phyloP scores from a whole-genome alignment of 169 alveolate genomes.

The Toxoplasma gondii region DNA sequence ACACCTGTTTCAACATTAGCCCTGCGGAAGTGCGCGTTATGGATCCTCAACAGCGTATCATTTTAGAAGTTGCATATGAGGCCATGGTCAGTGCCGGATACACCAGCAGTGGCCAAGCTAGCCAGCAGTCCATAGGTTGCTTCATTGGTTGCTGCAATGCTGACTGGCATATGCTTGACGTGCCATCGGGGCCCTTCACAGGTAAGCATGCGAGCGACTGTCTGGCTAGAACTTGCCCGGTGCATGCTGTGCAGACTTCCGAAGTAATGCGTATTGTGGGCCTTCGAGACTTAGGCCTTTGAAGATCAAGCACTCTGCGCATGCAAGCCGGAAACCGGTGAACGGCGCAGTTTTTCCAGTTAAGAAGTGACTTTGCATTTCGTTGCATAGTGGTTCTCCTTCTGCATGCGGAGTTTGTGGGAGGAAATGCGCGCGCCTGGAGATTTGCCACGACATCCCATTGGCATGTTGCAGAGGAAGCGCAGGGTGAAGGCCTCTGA shows the following conservation, averaged over 20 bases:
- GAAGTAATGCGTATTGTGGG: too few species aligned
- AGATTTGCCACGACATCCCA: too few species aligned
- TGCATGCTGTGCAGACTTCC: not conserved
- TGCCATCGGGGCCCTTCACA: slow-evolving; percentile 66
- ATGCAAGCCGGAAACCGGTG: too few species aligned
- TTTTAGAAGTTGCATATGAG: slow-evolving; percentile 77
- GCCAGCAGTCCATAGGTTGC: slow-evolving; percentile 70
- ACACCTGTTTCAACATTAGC: slow-evolving; percentile 69
- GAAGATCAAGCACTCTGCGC: too few species aligned
- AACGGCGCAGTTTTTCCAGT: too few species aligned
- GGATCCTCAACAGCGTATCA: slow-evolving; percentile 85
- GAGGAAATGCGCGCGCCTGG: too few species aligned
- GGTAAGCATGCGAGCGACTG: not conserved
- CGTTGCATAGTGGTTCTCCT: too few species aligned
- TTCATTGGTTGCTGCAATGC: slow-evolving; percentile 77
- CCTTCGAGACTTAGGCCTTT: too few species aligned
- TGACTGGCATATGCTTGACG: slow-evolving; percentile 73
- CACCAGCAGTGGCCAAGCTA: slow-evolving; percentile 50
- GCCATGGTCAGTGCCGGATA: slow-evolving; percentile 70
- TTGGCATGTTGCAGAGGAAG: too few species aligned
- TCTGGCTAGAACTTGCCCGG: not conserved
- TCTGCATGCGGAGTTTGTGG: too few species aligned
- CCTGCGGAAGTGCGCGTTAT: slow-evolving; percentile 71
- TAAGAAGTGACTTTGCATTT: too few species aligned
- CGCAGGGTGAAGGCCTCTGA: too few species aligned